A percentile compares a stretch with the other conserved stretches of the same genome.
phyloP scores from a whole-genome alignment of 225 moss, liverwort and hornwort genomes.

The Lunularia cruciata region DNA sequence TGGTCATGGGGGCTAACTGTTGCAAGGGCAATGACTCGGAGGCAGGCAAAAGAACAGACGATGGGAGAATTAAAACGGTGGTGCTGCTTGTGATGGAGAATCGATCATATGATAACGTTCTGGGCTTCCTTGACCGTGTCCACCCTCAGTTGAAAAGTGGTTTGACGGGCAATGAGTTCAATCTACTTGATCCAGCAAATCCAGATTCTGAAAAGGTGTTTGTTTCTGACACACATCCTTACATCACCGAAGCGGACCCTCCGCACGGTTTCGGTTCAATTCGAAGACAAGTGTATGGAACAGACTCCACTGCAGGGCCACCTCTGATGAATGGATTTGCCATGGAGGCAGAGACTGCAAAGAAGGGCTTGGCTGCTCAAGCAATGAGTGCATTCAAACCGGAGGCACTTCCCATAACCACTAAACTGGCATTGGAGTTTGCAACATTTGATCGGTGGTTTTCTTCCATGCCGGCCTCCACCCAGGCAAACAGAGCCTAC shows the following conservation, averaged over 20 bases:
- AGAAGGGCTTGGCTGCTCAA: conserved; percentile 51
- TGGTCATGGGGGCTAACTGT: conserved; percentile 6
- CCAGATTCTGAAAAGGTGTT: conserved; percentile 36
- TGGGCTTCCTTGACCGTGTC: conserved; percentile 66
- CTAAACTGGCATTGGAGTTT: conserved; percentile 57
- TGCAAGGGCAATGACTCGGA: not conserved
- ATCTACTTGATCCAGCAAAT: conserved; percentile 58
- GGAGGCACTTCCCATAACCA: conserved; percentile 64
- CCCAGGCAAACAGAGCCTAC: conserved; percentile 87
- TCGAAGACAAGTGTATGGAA: conserved; percentile 62
- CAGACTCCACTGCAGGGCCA: conserved; percentile 46
- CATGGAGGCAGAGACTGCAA: conserved; percentile 53
- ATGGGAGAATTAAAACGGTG: conserved; percentile 80
- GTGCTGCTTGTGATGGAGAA: conserved; percentile 89
- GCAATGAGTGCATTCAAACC: conserved; percentile 82
- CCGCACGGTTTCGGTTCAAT: conserved; percentile 75
- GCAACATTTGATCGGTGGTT: conserved; percentile 82
- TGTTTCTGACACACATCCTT: conserved; percentile 59
- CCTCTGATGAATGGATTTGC: conserved; percentile 82
- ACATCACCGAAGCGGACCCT: conserved; percentile 60
- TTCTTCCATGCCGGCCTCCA: conserved; percentile 73
- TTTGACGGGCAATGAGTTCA: conserved; percentile 67
- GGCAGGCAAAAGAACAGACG: not conserved
- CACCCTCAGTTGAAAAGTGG: conserved; percentile 7
- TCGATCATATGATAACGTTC: conserved; percentile 84